Base-by-base conservation (phyloP, 2,329 filamentous ascomycete species). In the Colletotrichum sp. region DNA sequence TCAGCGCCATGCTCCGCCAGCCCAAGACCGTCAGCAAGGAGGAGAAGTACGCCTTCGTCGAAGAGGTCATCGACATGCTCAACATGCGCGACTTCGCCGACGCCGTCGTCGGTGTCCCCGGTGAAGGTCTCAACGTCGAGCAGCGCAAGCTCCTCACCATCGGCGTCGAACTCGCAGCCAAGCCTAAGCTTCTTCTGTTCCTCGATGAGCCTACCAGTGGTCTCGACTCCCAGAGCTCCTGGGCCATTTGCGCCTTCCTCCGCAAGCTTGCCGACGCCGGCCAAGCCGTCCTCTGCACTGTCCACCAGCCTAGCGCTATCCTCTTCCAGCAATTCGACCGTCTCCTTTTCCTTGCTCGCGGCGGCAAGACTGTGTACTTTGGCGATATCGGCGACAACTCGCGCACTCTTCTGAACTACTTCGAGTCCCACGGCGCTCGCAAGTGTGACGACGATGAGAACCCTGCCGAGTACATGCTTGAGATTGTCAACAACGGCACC, bases 401-500 rank as follows among this genome's bases (percentile, higher is more conserved):
- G 0, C 84, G 84, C 4, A 91, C 85, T 0, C 83, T 94, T 66
- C 87, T 91, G 2, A 84, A 87, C 55, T 94, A 94, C 82, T 96
- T 96, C 74, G 90, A 93, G 80, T 80, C 83, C 13, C 90, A 94
- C 71, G 94, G 93, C 6, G 92, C 91, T 2, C 86, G 90, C 4
- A 83, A 85, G 61, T 94, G 93, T 74, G 87, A 86, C 10, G 83
- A 88, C 3, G 88, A 91, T 1, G 93, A 93, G 76, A 95, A 95
- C 78, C 94, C 94, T 0, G 94, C 94, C 2, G 94, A 96, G 83
- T 95, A 92, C 85, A 95, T 95, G 91, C 88, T 95, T 8, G 87
- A 90, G 78, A 83, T 89, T 18, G 86, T 88, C 68, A 87, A 87
- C 71, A 82, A 84, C 10, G 84, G 84, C 1, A 78, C 77, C 5